Evolutionary conservation across 208 protist genomes (phyloP).

Genomic region (Leishmania tropica): DNA sequence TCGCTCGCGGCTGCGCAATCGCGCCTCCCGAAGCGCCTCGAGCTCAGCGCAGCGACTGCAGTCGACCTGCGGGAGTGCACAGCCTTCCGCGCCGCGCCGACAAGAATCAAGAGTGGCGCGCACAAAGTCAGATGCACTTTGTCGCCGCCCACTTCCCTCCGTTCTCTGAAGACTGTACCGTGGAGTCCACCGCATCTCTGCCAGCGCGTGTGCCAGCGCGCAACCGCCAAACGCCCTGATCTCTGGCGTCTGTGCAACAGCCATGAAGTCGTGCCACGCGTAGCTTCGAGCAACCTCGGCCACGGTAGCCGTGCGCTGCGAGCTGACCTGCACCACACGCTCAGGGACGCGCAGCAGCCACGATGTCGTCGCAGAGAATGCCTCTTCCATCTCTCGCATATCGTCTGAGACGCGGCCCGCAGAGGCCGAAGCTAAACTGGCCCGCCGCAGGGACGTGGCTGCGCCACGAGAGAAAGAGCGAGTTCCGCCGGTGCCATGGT

Average conservation of each 20-base stretch:
- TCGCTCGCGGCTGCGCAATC: slow-evolving; percentile 39
- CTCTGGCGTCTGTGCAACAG: slow-evolving; percentile 22
- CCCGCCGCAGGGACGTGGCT: neutral
- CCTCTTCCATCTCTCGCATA: neutral
- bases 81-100: neutral
- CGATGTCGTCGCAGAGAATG: neutral
- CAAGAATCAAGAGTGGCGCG: neutral
- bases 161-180: slow-evolving; percentile 6
- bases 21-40: slow-evolving; percentile 46
- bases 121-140: slow-evolving; percentile 9
- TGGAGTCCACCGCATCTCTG: slow-evolving; percentile 21
- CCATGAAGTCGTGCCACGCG: slow-evolving; percentile 16
- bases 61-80: neutral
- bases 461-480: neutral
- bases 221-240: slow-evolving; percentile 24
- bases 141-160: neutral
- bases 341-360: slow-evolving; percentile 18
- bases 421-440: neutral
- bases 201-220: slow-evolving; percentile 16
- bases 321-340: slow-evolving; percentile 1
- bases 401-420: neutral
- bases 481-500: neutral
- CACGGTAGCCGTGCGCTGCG: slow-evolving; percentile 18
- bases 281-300: slow-evolving; percentile 25
- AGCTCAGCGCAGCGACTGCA: slow-evolving; percentile 68